These are phyloP conservation scores for Fusarium virguliforme DNA, from an alignment of 2,329 filamentous ascomycete species.

Conservation along the genomic window DNA sequence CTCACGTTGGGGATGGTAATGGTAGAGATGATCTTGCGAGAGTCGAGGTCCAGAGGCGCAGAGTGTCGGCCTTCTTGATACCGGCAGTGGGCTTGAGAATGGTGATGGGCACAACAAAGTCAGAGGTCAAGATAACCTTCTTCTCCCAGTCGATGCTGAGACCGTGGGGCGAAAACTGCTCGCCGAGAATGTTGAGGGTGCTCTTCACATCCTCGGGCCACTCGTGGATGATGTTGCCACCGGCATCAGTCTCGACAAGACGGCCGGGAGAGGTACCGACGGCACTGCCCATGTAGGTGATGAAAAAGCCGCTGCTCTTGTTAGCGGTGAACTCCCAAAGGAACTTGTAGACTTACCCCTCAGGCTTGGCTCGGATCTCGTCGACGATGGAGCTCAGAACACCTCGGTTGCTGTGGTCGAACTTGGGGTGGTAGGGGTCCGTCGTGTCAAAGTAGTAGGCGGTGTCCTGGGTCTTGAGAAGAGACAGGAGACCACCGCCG, in stretches of 20 bases:
- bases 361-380: conserved; percentile 75
- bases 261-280: conserved; percentile 72
- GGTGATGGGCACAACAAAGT: conserved; percentile 74
- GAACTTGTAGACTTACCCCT: conserved; percentile 58
- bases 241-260: conserved; percentile 72
- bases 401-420: conserved; percentile 73
- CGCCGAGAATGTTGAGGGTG: conserved; percentile 70
- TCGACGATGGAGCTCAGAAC: conserved; percentile 73
- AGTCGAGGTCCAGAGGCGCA: conserved; percentile 71
- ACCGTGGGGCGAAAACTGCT: conserved; percentile 76
- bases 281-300: conserved; percentile 75
- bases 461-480: conserved; percentile 74
- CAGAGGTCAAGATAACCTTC: conserved; percentile 72
- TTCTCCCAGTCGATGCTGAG: conserved; percentile 71
- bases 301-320: conserved; percentile 66
- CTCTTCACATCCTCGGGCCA: conserved; percentile 72
- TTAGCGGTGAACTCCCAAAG: not conserved
- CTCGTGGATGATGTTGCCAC: conserved; percentile 74
- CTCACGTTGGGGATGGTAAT: conserved; percentile 72
- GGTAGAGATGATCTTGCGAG: conserved; percentile 71
- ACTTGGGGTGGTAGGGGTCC: conserved; percentile 72
- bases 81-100: conserved; percentile 73
- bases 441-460: conserved; percentile 74
- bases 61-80: conserved; percentile 69
- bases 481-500: conserved; percentile 71